Evolutionary conservation across 2,329 filamentous ascomycete genomes (phyloP).

Genomic region (Colletotrichum graminicola): DNA sequence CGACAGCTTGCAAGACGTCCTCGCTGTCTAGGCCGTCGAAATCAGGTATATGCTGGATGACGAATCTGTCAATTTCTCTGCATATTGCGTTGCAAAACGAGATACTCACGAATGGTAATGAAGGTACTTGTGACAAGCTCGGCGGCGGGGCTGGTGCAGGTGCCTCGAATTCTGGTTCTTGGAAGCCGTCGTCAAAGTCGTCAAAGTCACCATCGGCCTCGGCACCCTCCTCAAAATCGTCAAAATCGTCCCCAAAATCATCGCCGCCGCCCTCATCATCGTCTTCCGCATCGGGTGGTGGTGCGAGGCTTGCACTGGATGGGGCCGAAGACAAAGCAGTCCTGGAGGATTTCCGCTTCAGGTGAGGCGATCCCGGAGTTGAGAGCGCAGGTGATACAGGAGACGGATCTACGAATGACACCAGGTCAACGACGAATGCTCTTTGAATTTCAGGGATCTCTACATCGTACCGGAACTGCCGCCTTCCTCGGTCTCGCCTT

Average conservation of each 20-base stretch:
- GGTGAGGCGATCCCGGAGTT: conserved; percentile 48
- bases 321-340: conserved; percentile 42
- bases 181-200: conserved; percentile 80
- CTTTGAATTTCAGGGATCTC: conserved; percentile 43
- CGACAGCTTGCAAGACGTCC: conserved; percentile 70
- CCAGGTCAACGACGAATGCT: conserved; percentile 43
- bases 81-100: no score
- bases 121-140: conserved; percentile 51
- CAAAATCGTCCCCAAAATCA: conserved; percentile 70
- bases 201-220: conserved; percentile 69
- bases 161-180: conserved; percentile 62
- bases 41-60: conserved; percentile 68
- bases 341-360: conserved; percentile 51
- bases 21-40: conserved; percentile 72
- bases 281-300: conserved; percentile 44
- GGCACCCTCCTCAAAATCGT: conserved; percentile 72
- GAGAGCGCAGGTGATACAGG: conserved; percentile 46
- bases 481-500: conserved; percentile 55
- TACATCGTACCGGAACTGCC: conserved; percentile 51
- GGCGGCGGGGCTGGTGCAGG: conserved; percentile 48
- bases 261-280: conserved; percentile 48
- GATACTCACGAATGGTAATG: conserved; percentile 59
- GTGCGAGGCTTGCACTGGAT: conserved; percentile 24
- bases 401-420: conserved; percentile 54
- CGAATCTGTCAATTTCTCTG: conserved; percentile 55